These are phyloP conservation scores for Boletus subcaerulescens DNA, from an alignment of 768 basidiomycete species.

Conservation along the genomic window DNA sequence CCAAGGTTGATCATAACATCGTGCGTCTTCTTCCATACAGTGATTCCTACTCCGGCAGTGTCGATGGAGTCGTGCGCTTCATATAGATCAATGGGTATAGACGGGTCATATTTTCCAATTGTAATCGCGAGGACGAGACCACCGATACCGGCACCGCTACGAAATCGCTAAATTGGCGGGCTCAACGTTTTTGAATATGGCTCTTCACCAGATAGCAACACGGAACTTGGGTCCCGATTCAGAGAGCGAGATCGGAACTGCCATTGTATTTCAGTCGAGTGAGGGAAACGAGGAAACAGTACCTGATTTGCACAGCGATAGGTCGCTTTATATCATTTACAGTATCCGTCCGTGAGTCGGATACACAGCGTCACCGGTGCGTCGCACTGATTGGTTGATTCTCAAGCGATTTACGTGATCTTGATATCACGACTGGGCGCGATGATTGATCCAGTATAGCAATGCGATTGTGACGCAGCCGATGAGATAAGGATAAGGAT, in stretches of 20 bases:
- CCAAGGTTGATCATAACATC: constrained; percentile 42
- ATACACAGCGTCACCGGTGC: not conserved
- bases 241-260: not conserved
- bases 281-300: not conserved
- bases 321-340: not conserved
- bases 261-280: not conserved
- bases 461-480: too few species aligned
- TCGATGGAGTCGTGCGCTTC: constrained; percentile 44
- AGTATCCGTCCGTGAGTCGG: not conserved
- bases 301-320: not conserved
- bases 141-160: constrained; percentile 42
- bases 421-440: not conserved
- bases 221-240: constrained; percentile 9
- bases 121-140: constrained; percentile 42
- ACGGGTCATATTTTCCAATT: constrained; percentile 31
- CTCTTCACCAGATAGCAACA: constrained; percentile 22
- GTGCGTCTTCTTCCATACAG: constrained; percentile 48
- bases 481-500: too few species aligned
- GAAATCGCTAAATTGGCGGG: not conserved
- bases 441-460: too few species aligned
- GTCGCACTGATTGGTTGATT: too few species aligned
- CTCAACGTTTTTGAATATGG: too few species aligned
- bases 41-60: constrained; percentile 41
- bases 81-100: constrained; percentile 42
- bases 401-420: not conserved